Evolutionary conservation across 2,329 filamentous ascomycete genomes (phyloP), one percentile per base, ranked within the genome.

Genomic region (Blastomyces gilchristii): DNA sequence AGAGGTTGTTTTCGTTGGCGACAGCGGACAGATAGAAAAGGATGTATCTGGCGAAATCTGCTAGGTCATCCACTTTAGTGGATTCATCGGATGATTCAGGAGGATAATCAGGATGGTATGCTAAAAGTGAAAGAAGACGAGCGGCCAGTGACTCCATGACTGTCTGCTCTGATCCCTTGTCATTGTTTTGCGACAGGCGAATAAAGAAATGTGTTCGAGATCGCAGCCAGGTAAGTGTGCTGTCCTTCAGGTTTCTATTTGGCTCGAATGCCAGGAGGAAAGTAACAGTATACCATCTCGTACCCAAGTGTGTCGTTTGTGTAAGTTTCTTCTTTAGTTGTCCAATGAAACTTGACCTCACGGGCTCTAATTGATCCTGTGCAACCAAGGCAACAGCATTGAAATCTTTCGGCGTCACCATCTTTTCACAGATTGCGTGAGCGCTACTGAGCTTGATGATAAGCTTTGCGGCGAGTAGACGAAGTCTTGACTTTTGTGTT

Each of bases 251-350:
- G 18, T 84, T 83, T n/a, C 78, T 73, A 47, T 85, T 83, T 0
- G 93, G 94, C 76, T 99, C 94, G 72, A 94, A 97, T 1, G 94
- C 93, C 41, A 91, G 88, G 53, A 97, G 79, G 78, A 97, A 97
- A 6, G 96, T 82, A 50, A 96, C 87, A 0, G 90, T 89, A 74
- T 96, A 94, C 81, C 95, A 99, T 11, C 93, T 86, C 61, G 88
- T 84, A 11, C 89, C 88, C 4, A 97, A 83, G 70, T 96, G 93
- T 6, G 74, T 69, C n/a, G 69, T 71, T 65, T 76, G 75, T n/a
- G 74, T 72, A 22, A 78, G 67, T 63, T 74, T 75, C 76, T 96
- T 97, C 76, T 96, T 94, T 50, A 99, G 79, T 69, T 92, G 91
- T 70, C 87, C 85, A 61, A 94, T 82, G 70, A 99, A 97, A 1